Evolutionary conservation across 2,329 filamentous ascomycete species (phyloP).

Genomic region (Clarireedia sp.): DNA sequence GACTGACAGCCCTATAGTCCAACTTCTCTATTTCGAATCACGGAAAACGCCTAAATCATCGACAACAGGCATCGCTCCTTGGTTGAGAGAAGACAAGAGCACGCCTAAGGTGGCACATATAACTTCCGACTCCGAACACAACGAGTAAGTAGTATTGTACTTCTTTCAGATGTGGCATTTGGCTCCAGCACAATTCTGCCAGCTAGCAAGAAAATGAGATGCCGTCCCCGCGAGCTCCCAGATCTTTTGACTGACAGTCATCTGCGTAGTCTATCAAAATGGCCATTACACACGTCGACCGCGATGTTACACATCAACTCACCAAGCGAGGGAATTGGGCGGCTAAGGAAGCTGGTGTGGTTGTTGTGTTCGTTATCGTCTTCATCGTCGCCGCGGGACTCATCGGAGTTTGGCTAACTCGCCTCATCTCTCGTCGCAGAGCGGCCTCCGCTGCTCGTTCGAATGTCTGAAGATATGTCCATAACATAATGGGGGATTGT

Average conservation of each 20-base stretch:
- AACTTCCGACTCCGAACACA: too few species aligned
- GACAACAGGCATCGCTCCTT: too few species aligned
- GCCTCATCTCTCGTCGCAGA: constrained; percentile 31
- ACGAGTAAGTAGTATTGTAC: too few species aligned
- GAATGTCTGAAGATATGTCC: background rate
- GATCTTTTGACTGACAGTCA: background rate
- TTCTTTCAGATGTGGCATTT: too few species aligned
- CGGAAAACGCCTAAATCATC: too few species aligned
- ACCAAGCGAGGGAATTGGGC: constrained; percentile 51
- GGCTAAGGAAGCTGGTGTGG: constrained; percentile 46
- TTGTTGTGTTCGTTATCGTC: constrained; percentile 55
- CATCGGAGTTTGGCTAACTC: constrained; percentile 40
- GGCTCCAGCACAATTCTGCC: too few species aligned
- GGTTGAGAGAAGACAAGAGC: too few species aligned
- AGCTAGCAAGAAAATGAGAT: too few species aligned
- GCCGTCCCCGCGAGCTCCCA: background rate
- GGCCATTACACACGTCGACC: constrained; percentile 13
- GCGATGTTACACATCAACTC: constrained; percentile 32
- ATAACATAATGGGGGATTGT: background rate
- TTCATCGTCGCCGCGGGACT: constrained; percentile 46
- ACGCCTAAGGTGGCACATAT: too few species aligned
- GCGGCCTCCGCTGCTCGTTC: background rate
- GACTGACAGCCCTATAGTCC: too few species aligned
- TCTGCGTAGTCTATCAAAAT: constrained; percentile 11
- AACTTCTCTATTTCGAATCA: too few species aligned